These are phyloP conservation scores for Camellia granthamiana DNA, from an alignment of 148 eudicot genomes.

Conservation along the genomic window DNA sequence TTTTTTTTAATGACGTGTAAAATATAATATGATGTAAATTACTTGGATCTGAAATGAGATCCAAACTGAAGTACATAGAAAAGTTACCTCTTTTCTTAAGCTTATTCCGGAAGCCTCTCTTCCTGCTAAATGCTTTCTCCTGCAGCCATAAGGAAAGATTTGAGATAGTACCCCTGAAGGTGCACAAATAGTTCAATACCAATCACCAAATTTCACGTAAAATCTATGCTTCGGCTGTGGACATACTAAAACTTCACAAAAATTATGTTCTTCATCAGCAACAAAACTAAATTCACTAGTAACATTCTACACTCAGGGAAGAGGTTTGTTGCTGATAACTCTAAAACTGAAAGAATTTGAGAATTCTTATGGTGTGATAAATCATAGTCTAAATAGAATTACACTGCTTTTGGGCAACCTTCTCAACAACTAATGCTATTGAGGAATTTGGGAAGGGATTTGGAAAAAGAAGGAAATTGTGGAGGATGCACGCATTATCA, in stretches of 20 bases:
- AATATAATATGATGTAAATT: background rate
- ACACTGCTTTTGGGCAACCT: too few species aligned
- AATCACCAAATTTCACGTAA: background rate
- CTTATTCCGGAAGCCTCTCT: slow-evolving; percentile 88
- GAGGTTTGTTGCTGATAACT: too few species aligned
- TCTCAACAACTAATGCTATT: too few species aligned
- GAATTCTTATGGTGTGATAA: too few species aligned
- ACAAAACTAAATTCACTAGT: background rate
- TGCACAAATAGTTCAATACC: background rate
- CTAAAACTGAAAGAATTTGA: too few species aligned
- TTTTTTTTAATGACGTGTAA: background rate
- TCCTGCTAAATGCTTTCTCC: slow-evolving; percentile 98
- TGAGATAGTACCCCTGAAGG: background rate
- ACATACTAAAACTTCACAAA: background rate
- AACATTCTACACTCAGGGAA: background rate
- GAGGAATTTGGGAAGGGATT: too few species aligned
- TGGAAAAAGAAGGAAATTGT: too few species aligned
- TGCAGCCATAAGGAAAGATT: slow-evolving; percentile 31
- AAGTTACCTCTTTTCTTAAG: slow-evolving; percentile 70
- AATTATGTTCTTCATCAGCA: background rate
- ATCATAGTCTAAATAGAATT: too few species aligned
- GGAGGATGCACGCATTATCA: too few species aligned
- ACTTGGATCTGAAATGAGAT: slow-evolving; percentile 3
- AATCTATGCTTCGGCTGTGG: background rate
- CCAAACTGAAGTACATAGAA: background rate